phyloP scores from a whole-genome alignment of 2,329 filamentous ascomycete species.

The Orbilia quercus region DNA sequence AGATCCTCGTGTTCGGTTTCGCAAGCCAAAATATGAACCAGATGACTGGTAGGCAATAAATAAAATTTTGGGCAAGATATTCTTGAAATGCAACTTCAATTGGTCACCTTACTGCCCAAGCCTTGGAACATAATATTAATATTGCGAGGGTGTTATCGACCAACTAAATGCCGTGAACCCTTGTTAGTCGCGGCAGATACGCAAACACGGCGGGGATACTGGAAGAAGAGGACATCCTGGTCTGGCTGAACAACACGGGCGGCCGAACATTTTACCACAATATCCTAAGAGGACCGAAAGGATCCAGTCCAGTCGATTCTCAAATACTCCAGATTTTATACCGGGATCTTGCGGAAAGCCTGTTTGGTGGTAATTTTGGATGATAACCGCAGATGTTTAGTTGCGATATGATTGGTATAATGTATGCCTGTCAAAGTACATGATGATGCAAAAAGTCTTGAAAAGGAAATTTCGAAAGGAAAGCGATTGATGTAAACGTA shows the following conservation, averaged over 20 bases:
- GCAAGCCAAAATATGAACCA: conserved; percentile 37
- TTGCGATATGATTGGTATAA: conserved; percentile 33
- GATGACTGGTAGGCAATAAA: conserved; percentile 19
- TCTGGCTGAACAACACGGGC: conserved; percentile 55
- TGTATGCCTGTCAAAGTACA: conserved; percentile 44
- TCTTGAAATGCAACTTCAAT: conserved; percentile 37
- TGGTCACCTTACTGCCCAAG: conserved; percentile 35
- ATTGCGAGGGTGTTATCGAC: conserved; percentile 23
- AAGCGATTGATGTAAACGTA: conserved; percentile 15
- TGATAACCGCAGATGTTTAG: conserved; percentile 15
- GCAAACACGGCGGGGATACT: conserved; percentile 34
- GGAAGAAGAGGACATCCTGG: conserved; percentile 21
- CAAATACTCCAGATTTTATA: conserved; percentile 35
- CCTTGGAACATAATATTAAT: conserved; percentile 12
- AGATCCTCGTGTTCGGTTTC: conserved; percentile 8
- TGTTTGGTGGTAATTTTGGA: conserved; percentile 16
- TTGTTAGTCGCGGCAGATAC: conserved; percentile 43
- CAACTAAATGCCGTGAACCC: conserved; percentile 45
- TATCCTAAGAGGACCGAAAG: conserved; percentile 31
- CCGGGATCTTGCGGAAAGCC: conserved; percentile 35
- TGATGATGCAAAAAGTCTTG: conserved; percentile 19
- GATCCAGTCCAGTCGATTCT: conserved; percentile 46
- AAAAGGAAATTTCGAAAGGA: conserved; percentile 35
- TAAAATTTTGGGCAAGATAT: conserved; percentile 26
- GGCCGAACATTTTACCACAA: conserved; percentile 49